These are phyloP conservation scores for Termitomyces sp. DNA, from an alignment of 768 basidiomycete species.

Conservation along the genomic window DNA sequence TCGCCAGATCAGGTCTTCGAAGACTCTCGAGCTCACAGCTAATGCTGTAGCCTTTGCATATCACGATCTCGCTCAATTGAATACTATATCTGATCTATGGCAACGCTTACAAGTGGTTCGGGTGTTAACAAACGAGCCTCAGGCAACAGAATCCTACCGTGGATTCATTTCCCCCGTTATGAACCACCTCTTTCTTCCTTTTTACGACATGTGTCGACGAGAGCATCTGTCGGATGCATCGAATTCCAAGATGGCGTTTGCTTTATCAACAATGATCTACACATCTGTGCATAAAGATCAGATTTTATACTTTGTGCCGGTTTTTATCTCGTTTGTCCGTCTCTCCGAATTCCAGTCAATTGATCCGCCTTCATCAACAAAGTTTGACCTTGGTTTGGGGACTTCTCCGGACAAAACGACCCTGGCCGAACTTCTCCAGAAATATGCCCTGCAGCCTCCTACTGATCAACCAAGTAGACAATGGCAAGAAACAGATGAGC, in stretches of 20 bases:
- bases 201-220: not conserved
- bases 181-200: not conserved
- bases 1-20: not conserved
- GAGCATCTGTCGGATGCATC: not conserved
- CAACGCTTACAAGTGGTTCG: not conserved
- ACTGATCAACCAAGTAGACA: not conserved
- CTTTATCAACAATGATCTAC: not conserved
- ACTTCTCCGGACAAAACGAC: not conserved
- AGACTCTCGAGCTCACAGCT: not conserved
- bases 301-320: not conserved
- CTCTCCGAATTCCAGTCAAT: not conserved
- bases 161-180: not conserved
- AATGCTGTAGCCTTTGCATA: not conserved
- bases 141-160: not conserved
- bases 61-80: not conserved
- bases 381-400: not conserved
- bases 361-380: not conserved
- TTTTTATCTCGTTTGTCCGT: not conserved
- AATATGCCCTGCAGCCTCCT: not conserved
- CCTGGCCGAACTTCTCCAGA: not conserved
- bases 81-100: not conserved
- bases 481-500: not conserved
- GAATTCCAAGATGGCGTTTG: not conserved
- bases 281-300: not conserved
- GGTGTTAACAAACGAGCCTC: not conserved